Evolutionary conservation across 2,329 filamentous ascomycete species (phyloP), one percentile per base, ranked within the genome.

Genomic region (Nemania sp.): DNA sequence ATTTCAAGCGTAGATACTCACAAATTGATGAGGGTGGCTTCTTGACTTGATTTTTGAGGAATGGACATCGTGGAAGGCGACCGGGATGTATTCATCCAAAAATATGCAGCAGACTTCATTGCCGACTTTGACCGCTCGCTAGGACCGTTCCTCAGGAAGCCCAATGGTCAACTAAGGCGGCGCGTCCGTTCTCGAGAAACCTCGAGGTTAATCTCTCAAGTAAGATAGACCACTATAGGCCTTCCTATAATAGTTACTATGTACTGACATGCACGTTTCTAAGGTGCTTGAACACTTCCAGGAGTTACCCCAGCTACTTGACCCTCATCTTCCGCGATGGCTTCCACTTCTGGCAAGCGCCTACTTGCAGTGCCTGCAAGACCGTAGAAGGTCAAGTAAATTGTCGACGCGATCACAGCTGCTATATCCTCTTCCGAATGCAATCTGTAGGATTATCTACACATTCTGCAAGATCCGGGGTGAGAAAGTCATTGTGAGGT

Each of bases 391-490:
- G 67, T 81, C 76, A 75, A 86, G 79, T 71, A 75, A 65, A n/a
- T 59, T 81, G 51, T 74, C 79, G 78, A 68, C 73, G 77, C 75
- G 72, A 64, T 77, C 80, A 64, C 77, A 83, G 62, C 78, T 87
- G 10, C 75, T 89, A 15, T 80, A 84, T 24, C 86, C 90, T 0
- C 80, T 93, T 0, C 87, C 90, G 26, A 85, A 87, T 68, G 94
- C 93, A 4, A 89, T 97, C 63, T 93, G 91, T 78, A 88, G 87
- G 69, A 84, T 98, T 1, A 80, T 99, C 41, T 98, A 98, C 78
- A 91, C 91, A 0, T 91, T 99, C 68, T 98, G 94, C 85, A 99
- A 99, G 81, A 91, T 98, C 58, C 89, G 96, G 61, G 95, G 96
- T 26, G 90, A 96, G 77, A 98, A 98, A 80, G 91, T 99, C 59